Base-by-base conservation (phyloP, 2,329 filamentous ascomycete species). In the Diplodia intermedia region DNA sequence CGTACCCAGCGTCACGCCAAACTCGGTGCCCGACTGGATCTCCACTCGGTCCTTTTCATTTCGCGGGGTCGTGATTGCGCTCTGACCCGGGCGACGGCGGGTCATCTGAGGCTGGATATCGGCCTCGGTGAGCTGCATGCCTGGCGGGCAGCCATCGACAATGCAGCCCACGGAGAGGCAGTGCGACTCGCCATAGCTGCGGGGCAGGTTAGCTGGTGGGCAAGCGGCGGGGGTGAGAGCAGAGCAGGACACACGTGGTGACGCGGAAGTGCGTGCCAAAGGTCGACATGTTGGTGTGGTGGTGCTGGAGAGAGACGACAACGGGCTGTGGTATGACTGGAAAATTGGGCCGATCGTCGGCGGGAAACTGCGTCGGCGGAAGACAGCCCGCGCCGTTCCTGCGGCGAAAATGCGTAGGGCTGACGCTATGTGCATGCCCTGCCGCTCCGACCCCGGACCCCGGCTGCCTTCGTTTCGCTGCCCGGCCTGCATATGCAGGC, bases 61-160 rank as follows among this genome's bases (percentile, higher is more conserved):
- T 73, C 95, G 89, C 20, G 94, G 94, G 1, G 95, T 98, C 2
- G 93, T 97, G 75, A 98, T 91, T 71, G 89, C 89, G 73, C 89
- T 92, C 81, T 99, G 94, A 54, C 94, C 94, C 5, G 94, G 94
- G 69, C 94, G 88, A 70, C 94, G 88, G 71, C 94, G 90, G 71
- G 91, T 96, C 88, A 98, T 92, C 82, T 97, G 93, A 60, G 93
- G 93, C 82, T 99, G 94, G 77, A 98, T 96, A 77, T 96, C 92
- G 66, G 84, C 85, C 81, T 97, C 94, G 70, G 88, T 91, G 79
- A 98, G 88, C 75, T 89, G 84, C 85, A 98, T 90, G 75, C 92
- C 92, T 15, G 95, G 94, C 43, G 94, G 95, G 76, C 89, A 91
- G 74, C 93, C 93, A 79, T 98, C 94, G 81, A 98, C 90, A 75